These are phyloP conservation scores for Fragilaria radians DNA, from an alignment of 108 stramenopile genomes.

Conservation along the genomic window DNA sequence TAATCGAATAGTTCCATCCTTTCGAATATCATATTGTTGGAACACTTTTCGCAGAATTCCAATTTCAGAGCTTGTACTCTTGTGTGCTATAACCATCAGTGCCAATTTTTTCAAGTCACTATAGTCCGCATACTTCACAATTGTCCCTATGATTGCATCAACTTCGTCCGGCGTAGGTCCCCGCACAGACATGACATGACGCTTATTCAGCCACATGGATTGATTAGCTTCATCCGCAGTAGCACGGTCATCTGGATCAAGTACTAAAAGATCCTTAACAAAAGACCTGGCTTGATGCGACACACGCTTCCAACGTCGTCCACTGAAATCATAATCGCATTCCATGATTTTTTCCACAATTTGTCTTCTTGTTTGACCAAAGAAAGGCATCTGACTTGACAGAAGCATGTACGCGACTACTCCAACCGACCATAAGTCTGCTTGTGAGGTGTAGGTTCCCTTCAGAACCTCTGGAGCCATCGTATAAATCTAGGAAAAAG, in stretches of 20 bases:
- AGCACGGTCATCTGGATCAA: constrained; percentile 27
- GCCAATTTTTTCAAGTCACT: constrained; percentile 54
- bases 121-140: constrained; percentile 43
- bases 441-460: constrained; percentile 65
- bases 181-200: constrained; percentile 31
- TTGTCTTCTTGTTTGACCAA: constrained; percentile 40
- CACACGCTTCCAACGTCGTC: constrained; percentile 48
- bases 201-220: constrained; percentile 29
- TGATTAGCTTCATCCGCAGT: constrained; percentile 24
- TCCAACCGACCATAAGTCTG: constrained; percentile 80
- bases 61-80: constrained; percentile 57
- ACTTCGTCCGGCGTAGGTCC: constrained; percentile 29
- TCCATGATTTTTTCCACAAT: constrained; percentile 60
- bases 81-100: constrained; percentile 66
- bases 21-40: constrained; percentile 31
- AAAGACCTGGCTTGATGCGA: constrained; percentile 51
- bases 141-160: constrained; percentile 30
- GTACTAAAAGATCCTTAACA: constrained; percentile 35
- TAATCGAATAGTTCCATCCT: constrained; percentile 51
- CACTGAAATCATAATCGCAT: constrained; percentile 38
- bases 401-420: constrained; percentile 79
- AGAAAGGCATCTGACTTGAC: constrained; percentile 66
- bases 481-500: constrained; percentile 37
- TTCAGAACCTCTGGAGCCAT: constrained; percentile 81
- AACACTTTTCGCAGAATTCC: constrained; percentile 47